These are phyloP conservation scores for Oryza punctata DNA, from an alignment of 176 grass and related monocot genomes.

Conservation along the genomic window DNA sequence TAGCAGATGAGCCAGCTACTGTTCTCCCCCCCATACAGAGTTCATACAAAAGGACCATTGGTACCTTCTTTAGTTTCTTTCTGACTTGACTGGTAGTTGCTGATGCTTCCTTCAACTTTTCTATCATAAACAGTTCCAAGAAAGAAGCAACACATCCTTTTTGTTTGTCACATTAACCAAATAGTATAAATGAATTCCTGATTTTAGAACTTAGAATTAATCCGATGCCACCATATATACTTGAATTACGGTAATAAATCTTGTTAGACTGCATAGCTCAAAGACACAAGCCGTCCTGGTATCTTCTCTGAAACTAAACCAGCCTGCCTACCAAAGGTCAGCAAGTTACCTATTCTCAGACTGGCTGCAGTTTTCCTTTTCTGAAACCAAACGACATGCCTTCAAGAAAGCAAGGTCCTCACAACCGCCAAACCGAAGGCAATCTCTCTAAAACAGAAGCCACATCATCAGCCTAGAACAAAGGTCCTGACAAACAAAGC, in stretches of 20 bases:
- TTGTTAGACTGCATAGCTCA: too few relatives aligned
- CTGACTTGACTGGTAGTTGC: background rate
- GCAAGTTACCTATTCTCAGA: too few relatives aligned
- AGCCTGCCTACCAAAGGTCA: too few relatives aligned
- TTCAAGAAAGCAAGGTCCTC: background rate
- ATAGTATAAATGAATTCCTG: background rate
- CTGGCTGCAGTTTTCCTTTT: background rate
- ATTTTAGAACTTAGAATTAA: background rate
- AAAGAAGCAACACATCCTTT: background rate
- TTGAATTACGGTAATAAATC: too few relatives aligned
- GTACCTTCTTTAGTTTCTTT: background rate
- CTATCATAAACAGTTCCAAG: background rate
- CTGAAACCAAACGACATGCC: background rate
- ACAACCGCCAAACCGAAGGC: background rate
- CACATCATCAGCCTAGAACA: background rate
- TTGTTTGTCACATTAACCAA: too few relatives aligned
- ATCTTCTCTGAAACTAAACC: background rate
- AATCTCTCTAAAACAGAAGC: background rate
- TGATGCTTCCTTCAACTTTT: background rate
- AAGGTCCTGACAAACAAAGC: background rate
- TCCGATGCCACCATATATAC: too few relatives aligned
- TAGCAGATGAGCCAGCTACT: constrained; percentile 13
- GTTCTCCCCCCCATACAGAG: background rate
- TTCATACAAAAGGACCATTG: background rate
- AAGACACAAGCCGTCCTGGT: background rate